Evolutionary conservation across 768 basidiomycete genomes (phyloP).

Genomic region (Crassisporium funariophilum): DNA sequence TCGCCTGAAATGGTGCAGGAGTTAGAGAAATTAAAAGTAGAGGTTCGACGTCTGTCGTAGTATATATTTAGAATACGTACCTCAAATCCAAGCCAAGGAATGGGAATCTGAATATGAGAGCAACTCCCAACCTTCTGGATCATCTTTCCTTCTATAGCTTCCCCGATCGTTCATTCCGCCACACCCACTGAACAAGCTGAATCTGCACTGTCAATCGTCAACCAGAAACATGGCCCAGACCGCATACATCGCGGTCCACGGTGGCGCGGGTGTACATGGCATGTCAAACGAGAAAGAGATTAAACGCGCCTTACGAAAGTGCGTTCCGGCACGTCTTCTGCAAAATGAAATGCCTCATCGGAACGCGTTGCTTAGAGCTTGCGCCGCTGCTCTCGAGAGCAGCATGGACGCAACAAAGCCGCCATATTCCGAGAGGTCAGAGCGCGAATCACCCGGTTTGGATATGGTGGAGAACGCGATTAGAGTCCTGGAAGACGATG

Average conservation of each 20-base stretch:
- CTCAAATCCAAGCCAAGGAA: no score
- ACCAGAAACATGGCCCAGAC: constrained; percentile 18
- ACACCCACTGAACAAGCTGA: background rate
- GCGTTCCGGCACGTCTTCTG: constrained; percentile 14
- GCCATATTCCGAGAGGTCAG: no score
- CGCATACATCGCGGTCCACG: constrained; percentile 66
- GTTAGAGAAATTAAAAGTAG: constrained; percentile 1
- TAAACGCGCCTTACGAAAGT: constrained; percentile 61
- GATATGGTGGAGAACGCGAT: constrained; percentile 56
- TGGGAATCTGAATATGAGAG: no score
- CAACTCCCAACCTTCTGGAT: no score
- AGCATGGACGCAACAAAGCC: no score
- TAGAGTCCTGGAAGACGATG: constrained; percentile 63
- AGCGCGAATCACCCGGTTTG: constrained; percentile 23
- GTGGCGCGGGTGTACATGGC: constrained; percentile 74
- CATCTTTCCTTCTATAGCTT: no score
- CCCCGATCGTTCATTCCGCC: constrained; percentile 7
- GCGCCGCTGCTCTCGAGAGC: no score
- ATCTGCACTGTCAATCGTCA: no score
- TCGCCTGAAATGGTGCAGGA: constrained; percentile 40
- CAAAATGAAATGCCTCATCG: no score
- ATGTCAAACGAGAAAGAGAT: constrained; percentile 48
- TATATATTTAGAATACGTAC: no score
- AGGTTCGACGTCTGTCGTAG: no score
- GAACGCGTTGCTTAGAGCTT: background rate